phyloP scores from a whole-genome alignment of 108 stramenopile species.

The Licmophora abbreviata region DNA sequence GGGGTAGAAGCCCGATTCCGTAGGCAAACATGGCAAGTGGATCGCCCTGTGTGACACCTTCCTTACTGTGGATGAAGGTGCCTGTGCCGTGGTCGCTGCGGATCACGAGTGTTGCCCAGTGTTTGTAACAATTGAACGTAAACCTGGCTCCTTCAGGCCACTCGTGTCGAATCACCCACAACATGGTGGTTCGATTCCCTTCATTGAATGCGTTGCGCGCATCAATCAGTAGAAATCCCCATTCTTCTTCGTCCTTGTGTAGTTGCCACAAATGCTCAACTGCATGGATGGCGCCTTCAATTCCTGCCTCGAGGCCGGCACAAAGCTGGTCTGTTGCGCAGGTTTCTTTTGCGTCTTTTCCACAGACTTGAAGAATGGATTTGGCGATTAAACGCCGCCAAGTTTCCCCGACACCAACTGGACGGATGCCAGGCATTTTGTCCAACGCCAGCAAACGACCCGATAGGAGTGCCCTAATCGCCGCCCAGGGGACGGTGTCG shows the following conservation, averaged over 20 bases:
- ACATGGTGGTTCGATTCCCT: slow-evolving; percentile 1
- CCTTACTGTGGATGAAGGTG: neutral
- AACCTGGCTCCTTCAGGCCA: slow-evolving; percentile 3
- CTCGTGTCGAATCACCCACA: slow-evolving; percentile 3
- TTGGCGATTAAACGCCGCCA: slow-evolving; percentile 18
- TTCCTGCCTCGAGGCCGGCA: slow-evolving; percentile 22
- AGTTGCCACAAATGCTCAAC: neutral
- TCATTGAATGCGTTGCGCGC: slow-evolving; percentile 9
- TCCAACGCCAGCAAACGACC: slow-evolving; percentile 21
- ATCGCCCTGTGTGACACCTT: slow-evolving; percentile 20
- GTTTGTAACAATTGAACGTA: slow-evolving; percentile 4
- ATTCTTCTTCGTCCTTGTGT: slow-evolving; percentile 1
- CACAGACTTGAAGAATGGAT: slow-evolving; percentile 5
- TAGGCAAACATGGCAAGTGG: slow-evolving; percentile 27
- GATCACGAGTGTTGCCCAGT: neutral
- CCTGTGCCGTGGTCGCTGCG: neutral
- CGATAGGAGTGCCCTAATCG: slow-evolving; percentile 17
- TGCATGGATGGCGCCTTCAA: slow-evolving; percentile 27
- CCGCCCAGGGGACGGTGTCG: slow-evolving; percentile 18
- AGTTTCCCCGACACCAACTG: slow-evolving; percentile 22
- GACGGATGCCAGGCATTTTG: slow-evolving; percentile 31
- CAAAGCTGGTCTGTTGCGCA: slow-evolving; percentile 24
- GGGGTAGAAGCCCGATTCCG: slow-evolving; percentile 16
- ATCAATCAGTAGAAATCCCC: slow-evolving; percentile 5
- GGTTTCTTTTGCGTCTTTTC: slow-evolving; percentile 9